A percentile compares a stretch with the other conserved stretches of the same genome.
phyloP scores from a whole-genome alignment of 1,139 yeast genomes.

The Kluyveromyces marxianus region DNA sequence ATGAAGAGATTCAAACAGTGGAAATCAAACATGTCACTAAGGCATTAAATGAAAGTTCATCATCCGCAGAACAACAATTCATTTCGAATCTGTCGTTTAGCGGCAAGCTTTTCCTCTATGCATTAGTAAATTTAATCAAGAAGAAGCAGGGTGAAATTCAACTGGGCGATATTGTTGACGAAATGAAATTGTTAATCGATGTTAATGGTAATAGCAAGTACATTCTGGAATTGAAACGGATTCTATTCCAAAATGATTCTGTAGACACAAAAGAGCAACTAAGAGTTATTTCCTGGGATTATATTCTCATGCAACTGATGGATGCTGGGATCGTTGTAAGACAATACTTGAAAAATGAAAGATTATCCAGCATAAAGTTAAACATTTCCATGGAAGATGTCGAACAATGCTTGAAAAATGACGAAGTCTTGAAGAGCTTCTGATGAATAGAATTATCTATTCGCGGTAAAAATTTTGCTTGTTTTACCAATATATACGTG shows the following conservation, averaged over 20 bases:
- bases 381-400: conserved; percentile 69
- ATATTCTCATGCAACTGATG: conserved; percentile 46
- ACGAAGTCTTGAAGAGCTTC: conserved; percentile 29
- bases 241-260: conserved; percentile 20
- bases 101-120: conserved; percentile 63
- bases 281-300: conserved; percentile 31
- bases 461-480: no score
- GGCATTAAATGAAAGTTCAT: conserved; percentile 76
- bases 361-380: conserved; percentile 55
- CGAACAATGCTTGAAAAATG: conserved; percentile 49
- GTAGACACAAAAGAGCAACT: conserved; percentile 18
- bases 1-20: conserved; percentile 45
- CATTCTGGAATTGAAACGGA: conserved; percentile 24
- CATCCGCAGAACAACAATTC: conserved; percentile 60
- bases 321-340: conserved; percentile 71
- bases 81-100: conserved; percentile 57
- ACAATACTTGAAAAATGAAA: conserved; percentile 61
- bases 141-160: conserved; percentile 68
- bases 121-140: conserved; percentile 55
- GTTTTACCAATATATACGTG: no score
- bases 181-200: conserved; percentile 46
- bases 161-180: conserved; percentile 73
- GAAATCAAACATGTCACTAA: conserved; percentile 62
- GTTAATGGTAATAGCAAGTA: conserved; percentile 31
- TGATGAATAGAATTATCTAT: neutral